Conservation (phyloP, 1,284 basidiomycete species). For the Papiliotrema terrestris region DNA sequence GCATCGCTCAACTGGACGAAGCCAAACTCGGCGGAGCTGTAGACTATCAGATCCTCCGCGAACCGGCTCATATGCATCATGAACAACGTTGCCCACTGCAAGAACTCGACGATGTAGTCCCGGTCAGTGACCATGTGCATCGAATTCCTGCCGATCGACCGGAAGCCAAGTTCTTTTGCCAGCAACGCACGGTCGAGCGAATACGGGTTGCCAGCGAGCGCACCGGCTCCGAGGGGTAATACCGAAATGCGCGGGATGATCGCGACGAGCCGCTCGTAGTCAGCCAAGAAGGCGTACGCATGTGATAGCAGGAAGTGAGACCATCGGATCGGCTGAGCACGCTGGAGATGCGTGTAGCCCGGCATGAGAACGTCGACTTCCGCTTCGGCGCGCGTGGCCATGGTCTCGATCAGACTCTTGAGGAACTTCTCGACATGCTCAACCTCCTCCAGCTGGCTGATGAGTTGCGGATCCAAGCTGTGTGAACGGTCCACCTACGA, state of each 20-base stretch:
- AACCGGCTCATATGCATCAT: conserved; percentile 94
- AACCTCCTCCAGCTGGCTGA: conserved; percentile 63
- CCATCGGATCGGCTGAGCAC: conserved; percentile 97
- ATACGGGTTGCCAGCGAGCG: conserved; percentile 95
- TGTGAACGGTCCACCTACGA: conserved; percentile 45
- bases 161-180: conserved; percentile 77
- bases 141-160: conserved; percentile 82
- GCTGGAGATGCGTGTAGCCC: conserved; percentile 96
- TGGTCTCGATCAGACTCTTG: conserved; percentile 74
- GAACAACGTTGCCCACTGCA: conserved; percentile 91
- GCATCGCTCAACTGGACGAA: conserved; percentile 93
- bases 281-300: conserved; percentile 83
- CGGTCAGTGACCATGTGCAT: conserved; percentile 93
- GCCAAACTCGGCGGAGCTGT: conserved; percentile 94
- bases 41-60: conserved; percentile 94
- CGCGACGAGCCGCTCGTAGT: conserved; percentile 81
- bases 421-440: conserved; percentile 67
- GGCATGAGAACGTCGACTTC: conserved; percentile 89
- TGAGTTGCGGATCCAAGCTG: not conserved
- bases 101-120: conserved; percentile 93
- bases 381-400: conserved; percentile 84
- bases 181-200: conserved; percentile 84
- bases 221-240: conserved; percentile 88
- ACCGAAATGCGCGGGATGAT: conserved; percentile 82
- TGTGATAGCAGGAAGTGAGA: conserved; percentile 94